phyloP scores from a whole-genome alignment of 2,329 filamentous ascomycete species.

The Xylaria sp. region DNA sequence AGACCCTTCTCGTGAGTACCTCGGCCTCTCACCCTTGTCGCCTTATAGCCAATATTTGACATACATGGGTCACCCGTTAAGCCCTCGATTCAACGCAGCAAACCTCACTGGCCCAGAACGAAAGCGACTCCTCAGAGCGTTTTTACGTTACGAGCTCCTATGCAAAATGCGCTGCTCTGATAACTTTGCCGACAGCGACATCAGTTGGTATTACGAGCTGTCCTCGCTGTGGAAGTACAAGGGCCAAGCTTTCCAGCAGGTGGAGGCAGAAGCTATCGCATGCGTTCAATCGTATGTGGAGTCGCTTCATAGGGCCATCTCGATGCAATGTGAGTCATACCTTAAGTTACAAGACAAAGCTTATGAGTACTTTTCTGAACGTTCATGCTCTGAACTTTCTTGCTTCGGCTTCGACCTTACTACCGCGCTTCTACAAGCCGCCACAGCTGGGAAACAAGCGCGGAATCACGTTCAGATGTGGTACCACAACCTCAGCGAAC shows the following conservation, averaged over 20 bases:
- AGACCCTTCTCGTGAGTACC: constrained; percentile 1
- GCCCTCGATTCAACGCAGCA: constrained; percentile 11
- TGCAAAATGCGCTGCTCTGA: constrained; percentile 19
- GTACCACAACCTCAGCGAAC: not conserved
- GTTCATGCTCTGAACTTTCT: constrained; percentile 2
- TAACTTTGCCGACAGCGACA: not conserved
- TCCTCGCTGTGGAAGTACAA: constrained; percentile 21
- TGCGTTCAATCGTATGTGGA: constrained; percentile 21
- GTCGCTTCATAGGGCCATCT: constrained; percentile 12
- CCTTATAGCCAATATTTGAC: not conserved
- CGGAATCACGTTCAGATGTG: constrained; percentile 16
- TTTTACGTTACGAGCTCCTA: constrained; percentile 19
- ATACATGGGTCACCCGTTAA: constrained; percentile 13
- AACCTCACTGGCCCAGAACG: constrained; percentile 11
- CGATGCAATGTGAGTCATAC: constrained; percentile 12
- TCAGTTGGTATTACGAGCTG: constrained; percentile 11
- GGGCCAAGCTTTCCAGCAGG: constrained; percentile 10
- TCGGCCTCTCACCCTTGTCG: not conserved
- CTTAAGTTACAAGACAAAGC: not conserved
- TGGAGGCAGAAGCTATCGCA: constrained; percentile 14
- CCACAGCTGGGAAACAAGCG: constrained; percentile 21
- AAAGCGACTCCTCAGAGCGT: constrained; percentile 13
- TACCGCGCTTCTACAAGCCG: constrained; percentile 18
- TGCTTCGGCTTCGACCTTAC: constrained; percentile 24
- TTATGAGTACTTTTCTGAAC: not conserved